phyloP scores from a whole-genome alignment of 2,329 filamentous ascomycete genomes.

The Alternaria postmessia region DNA sequence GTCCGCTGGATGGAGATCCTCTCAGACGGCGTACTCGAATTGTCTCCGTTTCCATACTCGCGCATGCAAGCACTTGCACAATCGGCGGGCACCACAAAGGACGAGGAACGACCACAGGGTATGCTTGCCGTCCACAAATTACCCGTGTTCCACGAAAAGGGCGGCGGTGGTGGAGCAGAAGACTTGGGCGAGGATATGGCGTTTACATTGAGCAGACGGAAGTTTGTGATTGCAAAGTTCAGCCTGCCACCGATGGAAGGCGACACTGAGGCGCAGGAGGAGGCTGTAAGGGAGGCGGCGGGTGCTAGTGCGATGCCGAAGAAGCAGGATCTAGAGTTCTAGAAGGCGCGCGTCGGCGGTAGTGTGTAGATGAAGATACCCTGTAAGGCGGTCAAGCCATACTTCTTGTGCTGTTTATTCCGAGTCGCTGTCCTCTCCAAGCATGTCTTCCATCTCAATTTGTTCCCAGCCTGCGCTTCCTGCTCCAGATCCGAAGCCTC shows the following conservation, averaged over 20 bases:
- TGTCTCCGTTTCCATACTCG: constrained; percentile 74
- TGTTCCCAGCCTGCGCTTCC: constrained; percentile 66
- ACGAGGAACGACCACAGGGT: constrained; percentile 83
- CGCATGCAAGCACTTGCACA: constrained; percentile 60
- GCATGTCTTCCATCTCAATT: constrained; percentile 69
- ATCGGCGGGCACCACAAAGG: constrained; percentile 60
- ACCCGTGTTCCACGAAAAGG: constrained; percentile 86
- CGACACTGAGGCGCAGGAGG: constrained; percentile 69
- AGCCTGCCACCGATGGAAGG: constrained; percentile 87
- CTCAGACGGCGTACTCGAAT: constrained; percentile 84
- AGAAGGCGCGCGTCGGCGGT: constrained; percentile 6
- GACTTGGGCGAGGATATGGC: constrained; percentile 83
- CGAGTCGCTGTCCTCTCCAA: constrained; percentile 53
- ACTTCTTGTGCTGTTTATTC: constrained; percentile 18
- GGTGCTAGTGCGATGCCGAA: constrained; percentile 61
- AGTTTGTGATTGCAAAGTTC: constrained; percentile 86
- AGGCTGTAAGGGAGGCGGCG: constrained; percentile 44
- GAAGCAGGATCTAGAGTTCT: constrained; percentile 73
- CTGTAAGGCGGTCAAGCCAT: constrained; percentile 2
- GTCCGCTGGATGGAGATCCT: constrained; percentile 87
- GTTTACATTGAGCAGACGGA: constrained; percentile 85
- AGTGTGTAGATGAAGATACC: constrained; percentile 11
- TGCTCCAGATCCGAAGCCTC: constrained; percentile 62
- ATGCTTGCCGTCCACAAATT: constrained; percentile 83
- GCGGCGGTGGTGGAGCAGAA: constrained; percentile 73